Base-by-base conservation (phyloP, 2,329 filamentous ascomycete genomes). In the Ceratocystis harringtonii region DNA sequence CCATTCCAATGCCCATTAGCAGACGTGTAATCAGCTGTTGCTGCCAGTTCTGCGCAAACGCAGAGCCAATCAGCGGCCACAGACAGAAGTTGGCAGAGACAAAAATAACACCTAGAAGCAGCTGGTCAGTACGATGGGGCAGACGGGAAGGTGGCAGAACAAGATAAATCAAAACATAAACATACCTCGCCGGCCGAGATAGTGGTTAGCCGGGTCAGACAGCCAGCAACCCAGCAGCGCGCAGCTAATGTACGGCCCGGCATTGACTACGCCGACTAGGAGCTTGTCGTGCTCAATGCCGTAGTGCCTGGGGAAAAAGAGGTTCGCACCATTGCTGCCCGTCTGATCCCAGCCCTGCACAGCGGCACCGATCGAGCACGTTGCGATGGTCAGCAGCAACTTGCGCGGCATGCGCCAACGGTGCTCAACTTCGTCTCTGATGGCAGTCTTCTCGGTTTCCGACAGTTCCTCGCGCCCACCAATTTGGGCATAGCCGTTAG, bases 271-370 rank as follows among this genome's bases (percentile, higher is more conserved):
- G 17, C 73, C 73, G 8, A 74, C 70, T 58, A 75, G 71, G 73
- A 74, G 80, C 69, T 80, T 75, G 63, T 81, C 77, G 28, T 71
- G 69, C 1, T 70, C 71, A 45, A 76, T 73, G 0, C 72, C 71
- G 72, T 79, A 70, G 70, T 76, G 65, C 73, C 74, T 8, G 0
- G 81, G 82, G 69, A 85, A 86, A 36, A 79, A 81, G 68, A 86
- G 73, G 69, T 83, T 86, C 66, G 84, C 84, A 25, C 82, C 82
- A 69, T 84, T 84, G 68, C 77, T 75, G 63, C 82, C 84, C 1
- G 84, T 86, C 72, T 86, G 81, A 70, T 86, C 83, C 84, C 84
- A 86, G 4, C 84, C 83, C 63, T 80, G 78, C 0, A 81, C 80
- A 3, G 81, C 81, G 12, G 81, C 81, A 28, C 79, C 81, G 61